Evolutionary conservation across 2,329 filamentous ascomycete genomes (phyloP).

Genomic region (Hirsutella thompsonii): DNA sequence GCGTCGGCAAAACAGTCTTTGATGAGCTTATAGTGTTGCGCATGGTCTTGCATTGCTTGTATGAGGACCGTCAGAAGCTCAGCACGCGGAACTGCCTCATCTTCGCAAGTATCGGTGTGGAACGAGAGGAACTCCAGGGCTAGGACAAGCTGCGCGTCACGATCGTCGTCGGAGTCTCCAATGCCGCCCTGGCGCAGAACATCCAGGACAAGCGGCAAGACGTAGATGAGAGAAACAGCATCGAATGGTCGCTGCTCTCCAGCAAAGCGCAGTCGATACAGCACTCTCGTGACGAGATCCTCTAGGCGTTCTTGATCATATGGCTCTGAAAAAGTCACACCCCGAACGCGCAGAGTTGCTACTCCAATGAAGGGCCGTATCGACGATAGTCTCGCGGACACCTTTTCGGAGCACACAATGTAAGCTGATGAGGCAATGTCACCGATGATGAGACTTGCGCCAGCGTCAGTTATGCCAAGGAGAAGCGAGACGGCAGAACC

Average conservation of each 20-base stretch:
- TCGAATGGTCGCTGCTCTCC: constrained; percentile 94
- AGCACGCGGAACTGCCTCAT: constrained; percentile 62
- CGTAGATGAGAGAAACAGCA: constrained; percentile 73
- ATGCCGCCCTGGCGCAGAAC: constrained; percentile 72
- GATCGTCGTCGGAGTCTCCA: constrained; percentile 59
- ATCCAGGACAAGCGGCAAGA: constrained; percentile 68
- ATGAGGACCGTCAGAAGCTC: constrained; percentile 63
- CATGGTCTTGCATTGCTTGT: constrained; percentile 73
- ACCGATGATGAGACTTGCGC: constrained; percentile 70
- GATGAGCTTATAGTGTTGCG: constrained; percentile 87
- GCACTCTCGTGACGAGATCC: constrained; percentile 70
- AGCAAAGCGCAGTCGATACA: constrained; percentile 82
- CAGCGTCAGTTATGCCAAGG: constrained; percentile 62
- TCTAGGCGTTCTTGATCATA: constrained; percentile 72
- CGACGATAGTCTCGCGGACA: constrained; percentile 60
- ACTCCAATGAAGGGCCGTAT: constrained; percentile 76
- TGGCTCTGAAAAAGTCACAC: constrained; percentile 58
- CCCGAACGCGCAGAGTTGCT: constrained; percentile 70
- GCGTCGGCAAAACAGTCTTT: constrained; percentile 87
- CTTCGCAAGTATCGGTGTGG: constrained; percentile 69
- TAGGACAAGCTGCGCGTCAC: constrained; percentile 79
- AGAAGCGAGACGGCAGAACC: constrained; percentile 65
- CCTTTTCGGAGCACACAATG: constrained; percentile 63
- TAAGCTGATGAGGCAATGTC: constrained; percentile 68
- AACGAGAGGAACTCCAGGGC: constrained; percentile 81